Conservation (phyloP, 495 filamentous ascomycete genomes). For the Aspergillus sparsus region DNA sequence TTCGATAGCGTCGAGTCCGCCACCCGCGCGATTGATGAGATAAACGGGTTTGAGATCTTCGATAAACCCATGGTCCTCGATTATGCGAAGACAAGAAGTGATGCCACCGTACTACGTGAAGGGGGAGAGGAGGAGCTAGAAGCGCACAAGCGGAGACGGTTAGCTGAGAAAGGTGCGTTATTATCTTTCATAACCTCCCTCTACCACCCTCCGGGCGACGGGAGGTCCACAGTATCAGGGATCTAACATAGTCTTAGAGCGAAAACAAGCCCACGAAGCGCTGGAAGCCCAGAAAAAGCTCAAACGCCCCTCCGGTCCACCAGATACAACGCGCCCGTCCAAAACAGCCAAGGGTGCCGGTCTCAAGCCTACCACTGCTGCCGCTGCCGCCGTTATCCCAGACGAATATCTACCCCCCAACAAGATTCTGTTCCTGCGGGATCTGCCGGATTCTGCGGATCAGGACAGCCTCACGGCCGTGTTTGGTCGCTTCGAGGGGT, state of each 20-base stretch:
- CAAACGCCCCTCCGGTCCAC: conserved; percentile 66
- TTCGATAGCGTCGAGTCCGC: conserved; percentile 80
- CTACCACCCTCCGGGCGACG: too few species aligned
- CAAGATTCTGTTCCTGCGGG: conserved; percentile 95
- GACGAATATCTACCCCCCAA: conserved; percentile 98
- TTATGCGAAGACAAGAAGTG: conserved; percentile 81
- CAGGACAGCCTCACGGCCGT: conserved; percentile 75
- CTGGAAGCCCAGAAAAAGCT: conserved; percentile 80
- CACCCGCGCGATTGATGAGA: conserved; percentile 76
- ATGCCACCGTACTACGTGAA: conserved; percentile 76
- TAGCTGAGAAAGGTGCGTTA: conserved; percentile 85
- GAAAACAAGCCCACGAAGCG: conserved; percentile 84
- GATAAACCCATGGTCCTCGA: conserved; percentile 89
- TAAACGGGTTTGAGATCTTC: conserved; percentile 93
- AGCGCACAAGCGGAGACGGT: conserved; percentile 76
- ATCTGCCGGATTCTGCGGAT: conserved; percentile 84
- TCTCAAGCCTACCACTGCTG: conserved; percentile 74
- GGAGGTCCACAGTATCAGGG: too few species aligned
- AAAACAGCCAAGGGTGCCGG: conserved; percentile 77
- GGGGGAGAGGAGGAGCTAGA: conserved; percentile 83
- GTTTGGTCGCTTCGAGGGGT: conserved; percentile 90
- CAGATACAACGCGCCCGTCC: conserved; percentile 59
- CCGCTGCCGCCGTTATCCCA: conserved; percentile 75
- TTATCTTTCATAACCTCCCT: not conserved
- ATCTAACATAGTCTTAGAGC: conserved; percentile 56